phyloP scores from a whole-genome alignment of 148 eudicot species.

The Bassia scoparia region DNA sequence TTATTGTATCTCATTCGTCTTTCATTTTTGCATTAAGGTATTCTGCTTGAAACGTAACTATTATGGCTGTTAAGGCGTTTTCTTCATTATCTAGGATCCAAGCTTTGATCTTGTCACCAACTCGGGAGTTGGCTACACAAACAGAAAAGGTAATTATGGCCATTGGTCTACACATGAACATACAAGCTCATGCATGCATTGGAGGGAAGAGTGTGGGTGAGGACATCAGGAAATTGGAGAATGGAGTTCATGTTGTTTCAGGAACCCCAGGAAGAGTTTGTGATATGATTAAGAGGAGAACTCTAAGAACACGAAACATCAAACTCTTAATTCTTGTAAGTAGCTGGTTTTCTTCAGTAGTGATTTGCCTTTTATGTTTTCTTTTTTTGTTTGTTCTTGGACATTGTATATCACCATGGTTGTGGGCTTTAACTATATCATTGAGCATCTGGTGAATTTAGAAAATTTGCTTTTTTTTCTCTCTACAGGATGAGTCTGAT shows the following conservation, averaged over 20 bases:
- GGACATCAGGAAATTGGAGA: conserved; percentile 79
- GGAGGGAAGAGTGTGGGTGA: conserved; percentile 98
- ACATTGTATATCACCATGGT: neutral
- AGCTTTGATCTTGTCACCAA: conserved; percentile 89
- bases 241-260: conserved; percentile 93
- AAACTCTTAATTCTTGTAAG: conserved; percentile 80
- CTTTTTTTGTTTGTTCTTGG: neutral
- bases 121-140: conserved; percentile 87
- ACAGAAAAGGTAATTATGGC: conserved; percentile 76
- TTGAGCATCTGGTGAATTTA: neutral
- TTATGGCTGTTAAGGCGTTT: neutral
- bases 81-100: conserved; percentile 52
- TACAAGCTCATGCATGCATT: conserved; percentile 88
- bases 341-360: conserved; percentile 4
- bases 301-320: conserved; percentile 72
- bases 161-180: conserved; percentile 67
- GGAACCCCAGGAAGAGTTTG: conserved; percentile 98
- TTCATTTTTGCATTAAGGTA: neutral
- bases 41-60: neutral
- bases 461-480: neutral
- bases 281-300: conserved; percentile 95
- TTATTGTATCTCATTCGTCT: neutral
- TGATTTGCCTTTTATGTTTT: neutral
- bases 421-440: conserved; percentile 1
- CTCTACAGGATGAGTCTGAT: conserved; percentile 85